Base-by-base conservation (phyloP, 768 basidiomycete genomes). In the Suillus subluteus region DNA sequence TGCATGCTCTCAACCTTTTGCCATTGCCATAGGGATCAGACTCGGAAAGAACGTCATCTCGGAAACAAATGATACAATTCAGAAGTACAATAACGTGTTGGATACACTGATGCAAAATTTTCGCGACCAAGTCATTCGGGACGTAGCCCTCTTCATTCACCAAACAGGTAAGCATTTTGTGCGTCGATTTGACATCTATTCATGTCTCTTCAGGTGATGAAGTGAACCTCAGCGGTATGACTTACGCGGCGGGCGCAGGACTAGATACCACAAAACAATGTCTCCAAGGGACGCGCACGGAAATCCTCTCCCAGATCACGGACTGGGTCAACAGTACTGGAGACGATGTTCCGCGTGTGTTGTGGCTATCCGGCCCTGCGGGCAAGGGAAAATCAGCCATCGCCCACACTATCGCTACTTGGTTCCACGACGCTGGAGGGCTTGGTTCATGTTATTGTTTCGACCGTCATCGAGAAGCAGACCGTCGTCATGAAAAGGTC, bases 381-480 rank as follows among this genome's bases (percentile, higher is more conserved):
- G 35, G 35, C 35, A 35, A 35, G 35, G 35, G 35, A 35, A 35
- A 35, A 35, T 35, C 35, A 35, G 35, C 35, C 15, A 64, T 64
- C 15, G 63, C 63, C n/a, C 63, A 64, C 52, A 64, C 63, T 0
- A 64, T 64, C 3, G 70, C 68, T 3, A 63, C 67, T 2, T 62
- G 52, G 55, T 65, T 70, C 41, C 65, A 48, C 15, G 26, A 72
- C n/a, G 52, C 41, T 23, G 65, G 66, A 2, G 44, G 71, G 2
- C 66, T 73, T 16, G 70, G 61, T 12, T 72, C 74, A 0, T 64
- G 63, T 38, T 58, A 12, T 18, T 64, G 69, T 38, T 67, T 71
- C 30, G 66, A 50, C 48, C 23, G 13, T 9, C 23, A 26, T 6
- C 11, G 65, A 70, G 48, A 50, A 9, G 64, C 54, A 32, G 67